phyloP scores from a whole-genome alignment of 2,329 filamentous ascomycete genomes.

The Lojkania enalia region DNA sequence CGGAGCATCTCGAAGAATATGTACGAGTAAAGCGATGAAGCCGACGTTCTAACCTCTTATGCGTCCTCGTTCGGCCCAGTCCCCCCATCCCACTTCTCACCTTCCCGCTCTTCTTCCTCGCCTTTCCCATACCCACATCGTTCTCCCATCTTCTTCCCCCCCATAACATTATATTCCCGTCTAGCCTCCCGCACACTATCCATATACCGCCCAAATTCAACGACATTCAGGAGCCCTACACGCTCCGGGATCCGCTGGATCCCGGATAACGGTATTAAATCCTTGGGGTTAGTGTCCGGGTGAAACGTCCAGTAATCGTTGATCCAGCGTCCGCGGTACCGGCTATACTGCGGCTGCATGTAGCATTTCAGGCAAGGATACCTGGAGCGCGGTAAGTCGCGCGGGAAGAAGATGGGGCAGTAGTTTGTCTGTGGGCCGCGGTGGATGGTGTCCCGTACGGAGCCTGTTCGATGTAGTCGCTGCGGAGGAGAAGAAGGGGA shows the following conservation, averaged over 20 bases:
- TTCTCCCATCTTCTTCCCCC: no score
- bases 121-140: no score
- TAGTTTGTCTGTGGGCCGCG: constrained; percentile 8
- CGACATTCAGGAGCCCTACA: constrained; percentile 20
- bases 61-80: no score
- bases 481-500: no score
- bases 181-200: no score
- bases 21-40: no score
- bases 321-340: constrained; percentile 18
- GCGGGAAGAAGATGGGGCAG: constrained; percentile 28
- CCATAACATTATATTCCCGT: no score
- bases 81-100: no score
- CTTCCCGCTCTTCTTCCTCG: no score
- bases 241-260: constrained; percentile 14
- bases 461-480: no score
- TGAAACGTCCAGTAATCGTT: constrained; percentile 23
- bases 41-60: no score
- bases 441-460: neutral
- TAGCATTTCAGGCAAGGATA: constrained; percentile 35
- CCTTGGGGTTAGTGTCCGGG: constrained; percentile 17
- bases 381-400: constrained; percentile 14
- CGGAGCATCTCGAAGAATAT: no score
- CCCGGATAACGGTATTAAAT: constrained; percentile 25
- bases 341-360: constrained; percentile 19
- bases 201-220: constrained; percentile 9